A percentile compares a stretch with the other conserved stretches of the same genome.
Conservation (phyloP, 805 yeast genomes). For the Metschnikowia continentalis region DNA sequence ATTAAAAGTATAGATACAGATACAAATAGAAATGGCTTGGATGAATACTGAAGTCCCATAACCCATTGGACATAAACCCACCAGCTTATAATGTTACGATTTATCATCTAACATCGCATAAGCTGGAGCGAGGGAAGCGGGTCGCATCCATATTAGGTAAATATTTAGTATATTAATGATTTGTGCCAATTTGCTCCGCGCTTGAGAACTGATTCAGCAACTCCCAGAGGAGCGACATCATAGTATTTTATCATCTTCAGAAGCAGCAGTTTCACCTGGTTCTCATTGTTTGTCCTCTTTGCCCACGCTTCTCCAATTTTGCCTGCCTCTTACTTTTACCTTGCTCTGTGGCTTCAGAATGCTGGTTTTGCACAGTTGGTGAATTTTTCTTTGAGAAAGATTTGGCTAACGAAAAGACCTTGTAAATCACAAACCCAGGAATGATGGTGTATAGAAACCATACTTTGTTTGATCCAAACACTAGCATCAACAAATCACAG, state of each 20-base stretch:
- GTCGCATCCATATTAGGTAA: background rate
- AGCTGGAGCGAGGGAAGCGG: background rate
- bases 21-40: too few relatives aligned
- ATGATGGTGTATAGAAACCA: conserved; percentile 54
- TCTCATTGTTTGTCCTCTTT: conserved; percentile 8
- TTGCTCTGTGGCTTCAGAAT: conserved; percentile 3
- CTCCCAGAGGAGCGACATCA: background rate
- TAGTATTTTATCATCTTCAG: background rate
- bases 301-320: conserved; percentile 16
- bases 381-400: conserved; percentile 14
- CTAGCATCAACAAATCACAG: conserved; percentile 48
- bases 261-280: background rate
- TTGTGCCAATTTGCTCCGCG: background rate
- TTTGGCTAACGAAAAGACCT: conserved; percentile 36
- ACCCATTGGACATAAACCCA: too few relatives aligned
- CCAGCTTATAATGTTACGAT: too few relatives aligned
- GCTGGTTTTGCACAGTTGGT: background rate
- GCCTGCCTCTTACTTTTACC: conserved; percentile 17
- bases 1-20: too few relatives aligned
- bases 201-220: background rate
- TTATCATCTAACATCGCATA: too few relatives aligned
- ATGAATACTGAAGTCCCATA: too few relatives aligned
- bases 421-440: conserved; percentile 51
- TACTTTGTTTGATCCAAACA: conserved; percentile 53
- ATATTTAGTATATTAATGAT: background rate